Evolutionary conservation across 495 filamentous ascomycete genomes (phyloP).

Genomic region (Tuber microsphaerosporum): DNA sequence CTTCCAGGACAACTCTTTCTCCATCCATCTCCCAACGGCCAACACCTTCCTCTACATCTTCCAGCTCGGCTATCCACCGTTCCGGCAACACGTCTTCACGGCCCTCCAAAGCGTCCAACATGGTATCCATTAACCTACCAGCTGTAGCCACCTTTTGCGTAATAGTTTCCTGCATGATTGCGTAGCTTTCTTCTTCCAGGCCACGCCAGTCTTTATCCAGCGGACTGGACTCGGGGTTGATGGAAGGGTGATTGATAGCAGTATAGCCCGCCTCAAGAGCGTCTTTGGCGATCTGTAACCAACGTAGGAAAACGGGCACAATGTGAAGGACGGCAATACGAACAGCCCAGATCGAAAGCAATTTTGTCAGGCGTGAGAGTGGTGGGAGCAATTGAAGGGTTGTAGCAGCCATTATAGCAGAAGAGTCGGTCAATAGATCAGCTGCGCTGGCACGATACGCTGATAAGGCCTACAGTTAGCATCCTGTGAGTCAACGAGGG

Average conservation of each 20-base stretch:
- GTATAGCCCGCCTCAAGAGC: slow-evolving; percentile 31
- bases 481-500: slow-evolving; percentile 44
- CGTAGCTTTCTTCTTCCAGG: slow-evolving; percentile 52
- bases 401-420: slow-evolving; percentile 79
- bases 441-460: slow-evolving; percentile 49
- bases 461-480: slow-evolving; percentile 41
- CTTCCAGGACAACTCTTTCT: slow-evolving; percentile 38
- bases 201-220: slow-evolving; percentile 13
- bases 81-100: slow-evolving; percentile 76
- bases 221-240: slow-evolving; percentile 15
- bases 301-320: slow-evolving; percentile 61
- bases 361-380: slow-evolving; percentile 60
- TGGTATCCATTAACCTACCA: slow-evolving; percentile 67
- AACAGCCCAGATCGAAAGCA: slow-evolving; percentile 68
- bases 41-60: slow-evolving; percentile 72
- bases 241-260: slow-evolving; percentile 28
- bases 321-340: slow-evolving; percentile 66
- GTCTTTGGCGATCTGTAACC: slow-evolving; percentile 46
- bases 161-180: slow-evolving; percentile 56
- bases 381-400: slow-evolving; percentile 78
- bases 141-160: slow-evolving; percentile 61
- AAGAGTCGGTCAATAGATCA: slow-evolving; percentile 57
- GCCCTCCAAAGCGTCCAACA: slow-evolving; percentile 79
- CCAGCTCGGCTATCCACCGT: slow-evolving; percentile 76
- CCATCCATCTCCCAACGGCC: slow-evolving; percentile 57